Conservation (phyloP, 768 basidiomycete genomes). For the Tubosaeta sp. region DNA sequence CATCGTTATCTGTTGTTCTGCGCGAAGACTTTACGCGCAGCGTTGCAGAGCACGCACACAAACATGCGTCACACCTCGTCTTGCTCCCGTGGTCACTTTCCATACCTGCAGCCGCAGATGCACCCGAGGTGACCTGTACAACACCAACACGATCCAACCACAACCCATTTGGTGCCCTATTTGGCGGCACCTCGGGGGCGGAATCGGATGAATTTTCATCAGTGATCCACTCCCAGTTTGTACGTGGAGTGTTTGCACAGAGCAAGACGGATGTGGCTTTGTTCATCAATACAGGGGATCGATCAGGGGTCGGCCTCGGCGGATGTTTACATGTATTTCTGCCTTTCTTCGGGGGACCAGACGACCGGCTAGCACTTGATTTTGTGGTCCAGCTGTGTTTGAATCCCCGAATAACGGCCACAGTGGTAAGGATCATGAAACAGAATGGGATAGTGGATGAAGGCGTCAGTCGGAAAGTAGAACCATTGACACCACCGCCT, state of each 20-base stretch:
- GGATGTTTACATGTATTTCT: constrained; percentile 66
- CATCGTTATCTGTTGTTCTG: constrained; percentile 69
- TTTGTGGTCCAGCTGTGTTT: constrained; percentile 82
- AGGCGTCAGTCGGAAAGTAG: not conserved
- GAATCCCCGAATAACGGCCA: constrained; percentile 63
- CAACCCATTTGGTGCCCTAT: constrained; percentile 74
- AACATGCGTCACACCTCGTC: constrained; percentile 64
- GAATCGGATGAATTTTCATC: constrained; percentile 37
- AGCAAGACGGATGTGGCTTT: constrained; percentile 51
- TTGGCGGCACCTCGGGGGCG: constrained; percentile 26
- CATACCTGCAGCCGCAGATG: constrained; percentile 4
- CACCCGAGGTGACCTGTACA: not conserved
- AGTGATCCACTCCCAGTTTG: constrained; percentile 70
- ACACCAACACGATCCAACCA: constrained; percentile 10
- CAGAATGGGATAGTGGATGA: constrained; percentile 30
- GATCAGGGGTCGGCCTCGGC: constrained; percentile 15
- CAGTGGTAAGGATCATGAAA: constrained; percentile 64
- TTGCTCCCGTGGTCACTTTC: constrained; percentile 77
- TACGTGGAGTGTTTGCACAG: constrained; percentile 67
- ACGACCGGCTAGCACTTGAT: constrained; percentile 85
- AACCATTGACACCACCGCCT: not conserved
- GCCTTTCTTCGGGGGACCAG: constrained; percentile 92
- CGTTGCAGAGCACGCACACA: constrained; percentile 63
- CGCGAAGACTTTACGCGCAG: constrained; percentile 67
- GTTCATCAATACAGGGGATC: constrained; percentile 65